Percentiles rank a stretch among this genome's conserved stretches.
Evolutionary conservation across 2,329 filamentous ascomycete species (phyloP).

Genomic region (Diplodia corticola): DNA sequence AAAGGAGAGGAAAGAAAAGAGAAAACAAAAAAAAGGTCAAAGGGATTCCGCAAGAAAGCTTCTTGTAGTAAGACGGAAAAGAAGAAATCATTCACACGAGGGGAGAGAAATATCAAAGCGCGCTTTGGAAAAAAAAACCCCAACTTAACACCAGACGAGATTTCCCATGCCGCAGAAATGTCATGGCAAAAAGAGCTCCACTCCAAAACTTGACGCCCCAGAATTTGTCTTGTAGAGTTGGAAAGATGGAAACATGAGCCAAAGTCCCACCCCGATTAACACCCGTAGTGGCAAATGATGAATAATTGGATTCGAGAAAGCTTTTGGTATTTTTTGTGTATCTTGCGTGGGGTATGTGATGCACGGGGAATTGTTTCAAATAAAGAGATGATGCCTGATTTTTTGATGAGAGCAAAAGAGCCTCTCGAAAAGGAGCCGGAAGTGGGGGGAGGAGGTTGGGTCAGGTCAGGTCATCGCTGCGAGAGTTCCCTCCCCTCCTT

Average conservation of each 20-base stretch:
- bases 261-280: background rate
- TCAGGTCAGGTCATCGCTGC: background rate
- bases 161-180: background rate
- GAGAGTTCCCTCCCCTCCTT: background rate
- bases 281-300: background rate
- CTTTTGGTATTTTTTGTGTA: constrained; percentile 10
- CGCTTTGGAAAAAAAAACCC: background rate
- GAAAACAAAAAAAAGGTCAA: background rate
- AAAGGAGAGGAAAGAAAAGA: too few species aligned
- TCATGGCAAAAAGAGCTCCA: background rate
- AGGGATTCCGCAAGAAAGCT: too few species aligned
- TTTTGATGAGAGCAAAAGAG: background rate
- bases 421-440: background rate
- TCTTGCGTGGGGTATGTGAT: constrained; percentile 14
- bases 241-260: background rate
- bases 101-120: background rate
- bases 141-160: background rate
- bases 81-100: background rate
- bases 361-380: constrained; percentile 6
- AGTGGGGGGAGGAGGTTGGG: background rate
- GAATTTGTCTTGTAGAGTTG: background rate
- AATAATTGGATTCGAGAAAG: background rate
- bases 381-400: background rate
- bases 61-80: background rate
- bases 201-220: background rate